These are phyloP conservation scores for Inosperma sp. DNA, from an alignment of 768 basidiomycete species.

Conservation along the genomic window DNA sequence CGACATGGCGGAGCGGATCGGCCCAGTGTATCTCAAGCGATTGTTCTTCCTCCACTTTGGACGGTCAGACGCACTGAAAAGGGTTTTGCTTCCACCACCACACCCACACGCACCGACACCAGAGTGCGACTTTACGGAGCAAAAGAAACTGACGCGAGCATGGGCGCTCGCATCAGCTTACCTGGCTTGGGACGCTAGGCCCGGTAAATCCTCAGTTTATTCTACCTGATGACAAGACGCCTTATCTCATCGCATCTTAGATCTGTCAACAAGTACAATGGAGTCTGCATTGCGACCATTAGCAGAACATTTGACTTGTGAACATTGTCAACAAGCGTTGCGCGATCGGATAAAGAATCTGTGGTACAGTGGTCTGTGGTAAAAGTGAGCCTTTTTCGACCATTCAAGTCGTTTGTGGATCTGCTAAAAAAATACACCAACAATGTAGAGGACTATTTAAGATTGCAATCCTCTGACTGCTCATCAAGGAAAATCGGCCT, in stretches of 20 bases:
- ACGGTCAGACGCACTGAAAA: constrained; percentile 75
- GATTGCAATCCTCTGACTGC: background rate
- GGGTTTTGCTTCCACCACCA: constrained; percentile 69
- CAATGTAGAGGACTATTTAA: constrained; percentile 54
- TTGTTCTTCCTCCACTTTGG: constrained; percentile 84
- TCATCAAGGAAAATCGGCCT: background rate
- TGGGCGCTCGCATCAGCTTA: constrained; percentile 83
- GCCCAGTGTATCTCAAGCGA: constrained; percentile 72
- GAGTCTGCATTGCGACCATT: constrained; percentile 69
- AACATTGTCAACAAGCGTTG: constrained; percentile 60
- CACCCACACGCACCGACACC: constrained; percentile 69
- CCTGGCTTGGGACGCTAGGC: constrained; percentile 78
- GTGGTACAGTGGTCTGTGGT: constrained; percentile 75
- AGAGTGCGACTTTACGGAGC: constrained; percentile 65
- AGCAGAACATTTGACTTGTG: constrained; percentile 63
- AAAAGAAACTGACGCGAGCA: constrained; percentile 74
- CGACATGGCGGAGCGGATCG: constrained; percentile 63
- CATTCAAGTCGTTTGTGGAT: background rate
- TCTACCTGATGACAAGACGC: background rate
- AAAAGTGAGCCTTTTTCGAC: constrained; percentile 44
- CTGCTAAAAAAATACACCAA: background rate
- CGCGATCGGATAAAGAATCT: constrained; percentile 64
- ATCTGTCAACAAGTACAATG: constrained; percentile 68
- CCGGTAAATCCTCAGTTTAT: constrained; percentile 44
- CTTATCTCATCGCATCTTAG: constrained; percentile 33